Conservation (phyloP, 176 grass and related monocot species). For the Chloris gayana region DNA sequence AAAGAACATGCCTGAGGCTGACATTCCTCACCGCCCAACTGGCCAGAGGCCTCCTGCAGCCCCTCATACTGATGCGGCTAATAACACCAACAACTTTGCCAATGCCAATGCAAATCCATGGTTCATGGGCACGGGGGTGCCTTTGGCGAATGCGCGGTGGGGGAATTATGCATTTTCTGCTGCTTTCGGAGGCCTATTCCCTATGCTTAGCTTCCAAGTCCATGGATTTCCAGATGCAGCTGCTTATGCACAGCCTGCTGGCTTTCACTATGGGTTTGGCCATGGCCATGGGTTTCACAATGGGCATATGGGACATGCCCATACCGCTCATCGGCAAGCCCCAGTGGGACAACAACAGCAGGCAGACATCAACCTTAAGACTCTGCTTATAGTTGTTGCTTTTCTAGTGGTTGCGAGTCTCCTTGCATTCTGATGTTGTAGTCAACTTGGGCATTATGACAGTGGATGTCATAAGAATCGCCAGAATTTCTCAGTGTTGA, state of each 20-base stretch:
- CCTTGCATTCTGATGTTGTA: slow-evolving; percentile 50
- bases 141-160: slow-evolving; percentile 48
- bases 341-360: slow-evolving; percentile 71
- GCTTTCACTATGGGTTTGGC: slow-evolving; percentile 80
- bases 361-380: slow-evolving; percentile 78
- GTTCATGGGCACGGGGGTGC: slow-evolving; percentile 58
- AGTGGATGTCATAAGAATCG: neutral
- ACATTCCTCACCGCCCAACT: slow-evolving; percentile 80
- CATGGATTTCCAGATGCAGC: slow-evolving; percentile 70
- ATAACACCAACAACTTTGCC: slow-evolving; percentile 52
- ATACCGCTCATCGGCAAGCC: slow-evolving; percentile 48
- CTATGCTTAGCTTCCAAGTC: slow-evolving; percentile 89
- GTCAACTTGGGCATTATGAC: neutral
- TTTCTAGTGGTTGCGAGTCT: slow-evolving; percentile 80
- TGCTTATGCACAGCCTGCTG: slow-evolving; percentile 65
- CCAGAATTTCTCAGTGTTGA: neutral
- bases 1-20: slow-evolving; percentile 61
- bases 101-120: slow-evolving; percentile 59
- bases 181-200: slow-evolving; percentile 80
- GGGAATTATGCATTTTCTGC: slow-evolving; percentile 84
- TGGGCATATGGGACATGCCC: slow-evolving; percentile 47
- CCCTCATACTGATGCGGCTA: slow-evolving; percentile 59
- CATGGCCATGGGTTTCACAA: slow-evolving; percentile 77
- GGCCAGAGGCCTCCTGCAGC: slow-evolving; percentile 82
- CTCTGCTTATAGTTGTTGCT: slow-evolving; percentile 63